phyloP scores from a whole-genome alignment of 1,284 basidiomycete genomes.

The Garcileccinum viscosum region DNA sequence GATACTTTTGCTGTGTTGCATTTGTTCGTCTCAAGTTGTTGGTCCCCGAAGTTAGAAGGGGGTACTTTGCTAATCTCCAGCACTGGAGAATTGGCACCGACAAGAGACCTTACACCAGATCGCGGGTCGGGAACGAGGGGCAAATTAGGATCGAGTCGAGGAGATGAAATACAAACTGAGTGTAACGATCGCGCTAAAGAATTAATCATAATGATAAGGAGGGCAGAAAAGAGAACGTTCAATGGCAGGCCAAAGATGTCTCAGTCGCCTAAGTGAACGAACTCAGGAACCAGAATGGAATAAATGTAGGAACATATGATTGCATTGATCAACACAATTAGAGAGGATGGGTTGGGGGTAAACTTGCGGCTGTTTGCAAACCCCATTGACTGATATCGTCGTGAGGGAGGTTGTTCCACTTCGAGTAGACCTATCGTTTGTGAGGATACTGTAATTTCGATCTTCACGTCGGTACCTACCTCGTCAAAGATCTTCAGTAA shows the following conservation, averaged over 20 bases:
- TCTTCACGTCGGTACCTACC: conserved; percentile 41
- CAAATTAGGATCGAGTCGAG: too few relatives aligned
- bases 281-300: too few relatives aligned
- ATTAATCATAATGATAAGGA: too few relatives aligned
- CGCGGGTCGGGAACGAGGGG: background rate
- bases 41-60: too few relatives aligned
- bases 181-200: too few relatives aligned
- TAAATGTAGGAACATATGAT: too few relatives aligned
- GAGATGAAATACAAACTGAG: too few relatives aligned
- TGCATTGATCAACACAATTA: conserved; percentile 12
- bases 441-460: conserved; percentile 3
- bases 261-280: too few relatives aligned
- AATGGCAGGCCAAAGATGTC: too few relatives aligned
- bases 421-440: conserved; percentile 51
- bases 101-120: background rate
- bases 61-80: background rate
- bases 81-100: background rate
- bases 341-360: conserved; percentile 41
- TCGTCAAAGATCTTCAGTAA: conserved; percentile 62
- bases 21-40: background rate
- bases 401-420: conserved; percentile 62
- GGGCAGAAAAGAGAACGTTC: background rate
- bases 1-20: too few relatives aligned
- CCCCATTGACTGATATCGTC: conserved; percentile 71
- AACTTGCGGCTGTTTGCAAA: conserved; percentile 60